phyloP scores from a whole-genome alignment of 2,329 filamentous ascomycete genomes.

The Diaporthe citri region DNA sequence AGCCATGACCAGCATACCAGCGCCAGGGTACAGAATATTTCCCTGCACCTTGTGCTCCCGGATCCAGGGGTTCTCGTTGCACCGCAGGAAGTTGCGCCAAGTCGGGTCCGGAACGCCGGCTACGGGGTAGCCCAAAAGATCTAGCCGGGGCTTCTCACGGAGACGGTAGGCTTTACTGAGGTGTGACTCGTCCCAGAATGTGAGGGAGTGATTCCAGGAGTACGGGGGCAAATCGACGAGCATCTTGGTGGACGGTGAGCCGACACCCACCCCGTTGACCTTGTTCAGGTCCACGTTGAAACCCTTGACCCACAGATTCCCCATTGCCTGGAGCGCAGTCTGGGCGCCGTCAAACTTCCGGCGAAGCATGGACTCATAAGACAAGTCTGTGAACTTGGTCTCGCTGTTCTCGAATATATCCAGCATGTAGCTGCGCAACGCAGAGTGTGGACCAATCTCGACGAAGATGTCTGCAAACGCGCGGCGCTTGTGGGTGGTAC shows the following conservation, averaged over 20 bases:
- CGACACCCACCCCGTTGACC: background rate
- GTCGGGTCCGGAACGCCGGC: constrained; percentile 59
- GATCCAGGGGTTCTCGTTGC: constrained; percentile 67
- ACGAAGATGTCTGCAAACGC: constrained; percentile 31
- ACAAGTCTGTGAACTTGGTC: background rate
- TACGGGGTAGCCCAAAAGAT: constrained; percentile 60
- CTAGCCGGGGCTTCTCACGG: constrained; percentile 55
- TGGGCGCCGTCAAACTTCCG: constrained; percentile 64
- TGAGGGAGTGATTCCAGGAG: constrained; percentile 36
- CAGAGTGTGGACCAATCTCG: constrained; percentile 10
- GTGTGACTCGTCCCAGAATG: constrained; percentile 37
- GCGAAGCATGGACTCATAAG: constrained; percentile 60
- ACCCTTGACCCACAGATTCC: constrained; percentile 60
- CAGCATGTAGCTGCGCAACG: constrained; percentile 15
- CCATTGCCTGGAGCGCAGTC: constrained; percentile 58
- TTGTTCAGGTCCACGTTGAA: constrained; percentile 57
- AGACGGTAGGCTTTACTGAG: constrained; percentile 53
- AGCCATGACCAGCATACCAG: constrained; percentile 63
- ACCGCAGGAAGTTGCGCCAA: constrained; percentile 62
- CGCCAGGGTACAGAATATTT: constrained; percentile 66
- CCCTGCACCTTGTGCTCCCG: constrained; percentile 70
- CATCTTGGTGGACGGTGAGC: background rate
- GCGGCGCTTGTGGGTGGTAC: background rate
- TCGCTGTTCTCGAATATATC: constrained; percentile 14
- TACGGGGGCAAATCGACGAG: constrained; percentile 36